Base-by-base conservation (phyloP, 257 asterid species). In the Cordia subcordata region DNA sequence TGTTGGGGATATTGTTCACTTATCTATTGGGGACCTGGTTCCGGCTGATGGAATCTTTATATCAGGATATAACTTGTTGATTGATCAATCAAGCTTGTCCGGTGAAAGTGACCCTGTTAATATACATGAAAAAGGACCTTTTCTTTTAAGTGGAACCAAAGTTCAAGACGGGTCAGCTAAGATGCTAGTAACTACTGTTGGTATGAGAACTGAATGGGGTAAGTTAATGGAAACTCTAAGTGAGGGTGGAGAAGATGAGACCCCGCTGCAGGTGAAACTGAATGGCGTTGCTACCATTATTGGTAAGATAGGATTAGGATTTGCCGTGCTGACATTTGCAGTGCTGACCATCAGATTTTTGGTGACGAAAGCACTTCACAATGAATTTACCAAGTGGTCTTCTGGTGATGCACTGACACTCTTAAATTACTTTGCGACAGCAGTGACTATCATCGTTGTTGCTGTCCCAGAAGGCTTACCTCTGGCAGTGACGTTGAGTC, bases 161-260 rank as follows among this genome's bases (percentile, higher is more conserved):
- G 99, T 93, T 60, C 97, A 86, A 72, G 86, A 88, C 60, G 97
- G 99, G 39, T 82, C 90, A 6, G 97, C 77, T 66, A 93, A 80
- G 75, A 93, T 93, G 99, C 71, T 93, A 64, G 99, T 93, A 57
- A 86, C 94, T 38, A 86, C 97, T 32, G 99, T 93, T 75, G 97
- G 99, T 51, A 93, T 93, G 99, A 84, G 96, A 75, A 88, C 99
- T 47, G 97, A 93, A 79, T 88, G 99, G 99, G 99, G 97, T 51
- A 93, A 93, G 77, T 62, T 93, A 76, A 85, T 88, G 99, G 95
- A 88, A 72, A 93, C 96, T 59, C 70, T 93, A 35, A 86, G 89
- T 19, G 96, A 86, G 65, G 92, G 95, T 1, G 97, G 99, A 65
- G 97, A 93, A 74, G 99, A 88, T 18, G 99, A 93, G 81, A 88